phyloP scores from a whole-genome alignment of 148 eudicot genomes.

The Heliamphora exappendiculata region DNA sequence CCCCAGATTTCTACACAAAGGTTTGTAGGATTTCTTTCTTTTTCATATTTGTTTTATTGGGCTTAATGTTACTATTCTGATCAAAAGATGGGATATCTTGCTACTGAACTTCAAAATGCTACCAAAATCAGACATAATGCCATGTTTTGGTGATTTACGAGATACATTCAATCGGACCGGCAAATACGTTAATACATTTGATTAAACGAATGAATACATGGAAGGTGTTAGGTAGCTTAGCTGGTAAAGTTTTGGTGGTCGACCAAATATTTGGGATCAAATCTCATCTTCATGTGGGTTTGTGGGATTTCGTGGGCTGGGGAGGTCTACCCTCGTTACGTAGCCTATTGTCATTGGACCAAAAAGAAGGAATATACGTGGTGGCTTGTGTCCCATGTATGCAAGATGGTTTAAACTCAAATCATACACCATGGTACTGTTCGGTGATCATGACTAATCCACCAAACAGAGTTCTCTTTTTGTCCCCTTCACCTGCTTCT shows the following conservation, averaged over 20 bases:
- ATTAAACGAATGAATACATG: not conserved
- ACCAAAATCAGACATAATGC: not conserved
- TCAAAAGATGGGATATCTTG: not conserved
- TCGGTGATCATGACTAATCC: too few species aligned
- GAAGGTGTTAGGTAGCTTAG: not conserved
- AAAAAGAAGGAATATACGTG: too few species aligned
- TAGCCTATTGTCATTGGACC: too few species aligned
- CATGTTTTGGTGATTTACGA: not conserved
- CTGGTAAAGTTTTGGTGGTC: not conserved
- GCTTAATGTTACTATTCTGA: not conserved
- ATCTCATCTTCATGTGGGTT: too few species aligned
- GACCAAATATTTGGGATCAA: too few species aligned
- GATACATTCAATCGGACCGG: not conserved
- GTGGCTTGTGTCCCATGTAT: too few species aligned
- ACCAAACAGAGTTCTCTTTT: too few species aligned
- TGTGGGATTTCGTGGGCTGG: too few species aligned
- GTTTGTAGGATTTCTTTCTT: constrained; percentile 23
- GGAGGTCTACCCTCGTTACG: too few species aligned
- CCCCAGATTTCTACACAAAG: constrained; percentile 84
- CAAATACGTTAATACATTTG: not conserved
- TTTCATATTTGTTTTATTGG: not conserved
- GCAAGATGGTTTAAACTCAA: too few species aligned
- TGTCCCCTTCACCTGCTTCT: too few species aligned
- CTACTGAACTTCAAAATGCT: constrained; percentile 1
- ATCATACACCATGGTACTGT: too few species aligned